Percentiles rank a stretch among this genome's conserved stretches.
Conservation (phyloP, 2,329 filamentous ascomycete species). For the Aspergillus vadensis region DNA sequence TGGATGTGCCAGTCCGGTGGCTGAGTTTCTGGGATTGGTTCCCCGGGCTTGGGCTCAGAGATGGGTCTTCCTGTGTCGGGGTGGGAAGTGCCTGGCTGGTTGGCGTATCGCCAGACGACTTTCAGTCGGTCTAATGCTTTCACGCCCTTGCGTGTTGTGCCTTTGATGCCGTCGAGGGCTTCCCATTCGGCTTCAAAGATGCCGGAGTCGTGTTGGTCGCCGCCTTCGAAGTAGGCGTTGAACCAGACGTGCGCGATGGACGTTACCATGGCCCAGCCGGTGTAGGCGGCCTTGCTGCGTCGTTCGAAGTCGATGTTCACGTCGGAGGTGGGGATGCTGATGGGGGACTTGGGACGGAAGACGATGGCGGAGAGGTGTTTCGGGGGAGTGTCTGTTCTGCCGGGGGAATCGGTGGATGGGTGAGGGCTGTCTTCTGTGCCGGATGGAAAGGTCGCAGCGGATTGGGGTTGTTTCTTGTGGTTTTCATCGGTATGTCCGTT, state of each 20-base stretch:
- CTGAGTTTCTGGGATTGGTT: slow-evolving; percentile 68
- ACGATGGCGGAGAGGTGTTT: slow-evolving; percentile 72
- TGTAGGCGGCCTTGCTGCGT: slow-evolving; percentile 75
- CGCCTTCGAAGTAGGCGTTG: slow-evolving; percentile 91
- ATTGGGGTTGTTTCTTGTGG: not conserved
- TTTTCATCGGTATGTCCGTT: not conserved
- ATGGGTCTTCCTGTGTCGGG: slow-evolving; percentile 52
- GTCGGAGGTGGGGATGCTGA: slow-evolving; percentile 78
- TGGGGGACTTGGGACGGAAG: slow-evolving; percentile 68
- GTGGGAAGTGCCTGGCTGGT: slow-evolving; percentile 16
- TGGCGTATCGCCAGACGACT: slow-evolving; percentile 73
- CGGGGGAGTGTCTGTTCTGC: slow-evolving; percentile 35
- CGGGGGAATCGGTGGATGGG: slow-evolving; percentile 12
- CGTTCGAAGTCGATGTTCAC: slow-evolving; percentile 89
- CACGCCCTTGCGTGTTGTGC: slow-evolving; percentile 78
- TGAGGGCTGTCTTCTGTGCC: slow-evolving; percentile 2
- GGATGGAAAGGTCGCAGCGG: not conserved
- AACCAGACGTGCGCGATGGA: slow-evolving; percentile 96
- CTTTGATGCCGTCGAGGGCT: slow-evolving; percentile 91
- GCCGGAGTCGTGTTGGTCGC: slow-evolving; percentile 67
- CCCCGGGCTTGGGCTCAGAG: slow-evolving; percentile 65
- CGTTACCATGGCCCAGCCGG: slow-evolving; percentile 84
- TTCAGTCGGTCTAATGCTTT: slow-evolving; percentile 78
- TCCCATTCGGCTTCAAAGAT: slow-evolving; percentile 74
- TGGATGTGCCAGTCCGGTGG: slow-evolving; percentile 75